Evolutionary conservation across 2,329 filamentous ascomycete genomes (phyloP).

Genomic region (Macroventuria anomochaeta): DNA sequence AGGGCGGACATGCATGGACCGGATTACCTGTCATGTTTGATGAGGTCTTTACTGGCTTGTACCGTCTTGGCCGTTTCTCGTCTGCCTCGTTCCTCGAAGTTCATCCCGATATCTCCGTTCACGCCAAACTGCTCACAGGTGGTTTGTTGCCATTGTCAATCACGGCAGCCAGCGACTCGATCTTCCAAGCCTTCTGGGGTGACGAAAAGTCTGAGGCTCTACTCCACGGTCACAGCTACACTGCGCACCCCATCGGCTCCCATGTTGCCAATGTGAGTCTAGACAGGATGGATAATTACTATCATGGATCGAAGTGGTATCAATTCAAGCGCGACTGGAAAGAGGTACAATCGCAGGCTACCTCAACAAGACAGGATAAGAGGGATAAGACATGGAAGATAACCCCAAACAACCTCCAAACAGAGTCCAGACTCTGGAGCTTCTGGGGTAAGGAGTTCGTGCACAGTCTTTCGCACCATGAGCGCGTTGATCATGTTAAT

Average conservation of each 20-base stretch:
- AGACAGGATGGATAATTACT: slow-evolving; percentile 55
- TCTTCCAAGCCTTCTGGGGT: slow-evolving; percentile 75
- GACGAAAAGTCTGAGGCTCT: slow-evolving; percentile 79
- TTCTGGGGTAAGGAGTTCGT: slow-evolving; percentile 72
- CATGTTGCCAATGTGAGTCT: slow-evolving; percentile 76
- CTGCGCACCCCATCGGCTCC: slow-evolving; percentile 81
- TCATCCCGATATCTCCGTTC: slow-evolving; percentile 76
- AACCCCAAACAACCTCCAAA: not conserved
- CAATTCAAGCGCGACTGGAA: slow-evolving; percentile 8
- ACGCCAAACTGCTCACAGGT: slow-evolving; percentile 84
- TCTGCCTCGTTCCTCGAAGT: slow-evolving; percentile 72
- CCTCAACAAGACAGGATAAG: not conserved
- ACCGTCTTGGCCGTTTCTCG: slow-evolving; percentile 76
- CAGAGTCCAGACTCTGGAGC: slow-evolving; percentile 63
- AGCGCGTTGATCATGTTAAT: slow-evolving; percentile 69
- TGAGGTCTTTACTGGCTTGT: slow-evolving; percentile 86
- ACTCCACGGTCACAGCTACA: slow-evolving; percentile 86
- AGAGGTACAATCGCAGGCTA: not conserved
- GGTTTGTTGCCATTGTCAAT: slow-evolving; percentile 78
- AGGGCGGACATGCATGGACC: slow-evolving; percentile 60
- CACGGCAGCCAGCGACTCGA: slow-evolving; percentile 74
- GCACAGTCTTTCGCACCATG: slow-evolving; percentile 61
- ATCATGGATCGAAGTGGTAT: slow-evolving; percentile 16
- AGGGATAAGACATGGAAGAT: not conserved
- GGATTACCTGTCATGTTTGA: slow-evolving; percentile 83